Evolutionary conservation across 2,329 filamentous ascomycete species (phyloP).

Genomic region (Microcera coccophila): DNA sequence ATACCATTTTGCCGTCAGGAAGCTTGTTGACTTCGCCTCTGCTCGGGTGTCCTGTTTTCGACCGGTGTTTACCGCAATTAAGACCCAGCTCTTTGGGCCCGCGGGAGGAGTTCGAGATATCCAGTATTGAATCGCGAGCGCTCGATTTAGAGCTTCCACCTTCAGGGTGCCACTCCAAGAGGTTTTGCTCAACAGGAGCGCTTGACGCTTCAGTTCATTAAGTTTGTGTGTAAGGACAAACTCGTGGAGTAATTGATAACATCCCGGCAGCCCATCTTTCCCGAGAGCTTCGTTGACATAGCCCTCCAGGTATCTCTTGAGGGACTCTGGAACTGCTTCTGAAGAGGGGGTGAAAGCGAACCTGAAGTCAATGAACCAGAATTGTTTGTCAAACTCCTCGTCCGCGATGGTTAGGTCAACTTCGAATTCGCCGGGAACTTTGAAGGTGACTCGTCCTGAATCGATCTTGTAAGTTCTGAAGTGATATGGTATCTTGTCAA

Average conservation of each 20-base stretch:
- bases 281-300: slow-evolving; percentile 69
- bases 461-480: slow-evolving; percentile 75
- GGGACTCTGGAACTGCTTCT: slow-evolving; percentile 53
- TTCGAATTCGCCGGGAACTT: slow-evolving; percentile 79
- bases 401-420: slow-evolving; percentile 87
- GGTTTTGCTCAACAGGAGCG: slow-evolving; percentile 61
- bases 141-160: slow-evolving; percentile 75
- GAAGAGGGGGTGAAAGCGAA: slow-evolving; percentile 74
- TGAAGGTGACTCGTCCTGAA: slow-evolving; percentile 87
- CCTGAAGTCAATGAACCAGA: slow-evolving; percentile 91
- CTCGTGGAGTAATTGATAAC: slow-evolving; percentile 84
- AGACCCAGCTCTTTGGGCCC: slow-evolving; percentile 81
- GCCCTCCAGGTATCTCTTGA: slow-evolving; percentile 64
- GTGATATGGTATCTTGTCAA: slow-evolving; percentile 67
- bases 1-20: slow-evolving; percentile 73
- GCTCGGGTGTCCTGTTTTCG: slow-evolving; percentile 39
- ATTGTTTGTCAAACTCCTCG: slow-evolving; percentile 77
- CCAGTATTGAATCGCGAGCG: slow-evolving; percentile 91
- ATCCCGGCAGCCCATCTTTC: slow-evolving; percentile 68
- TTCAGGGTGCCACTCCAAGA: slow-evolving; percentile 76
- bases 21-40: slow-evolving; percentile 47
- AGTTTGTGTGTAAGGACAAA: slow-evolving; percentile 89
- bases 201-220: slow-evolving; percentile 74
- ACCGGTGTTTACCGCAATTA: slow-evolving; percentile 75
- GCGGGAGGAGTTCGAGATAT: slow-evolving; percentile 48